These are phyloP conservation scores for Rubroboletus satanas DNA, from an alignment of 768 basidiomycete species.

Conservation along the genomic window DNA sequence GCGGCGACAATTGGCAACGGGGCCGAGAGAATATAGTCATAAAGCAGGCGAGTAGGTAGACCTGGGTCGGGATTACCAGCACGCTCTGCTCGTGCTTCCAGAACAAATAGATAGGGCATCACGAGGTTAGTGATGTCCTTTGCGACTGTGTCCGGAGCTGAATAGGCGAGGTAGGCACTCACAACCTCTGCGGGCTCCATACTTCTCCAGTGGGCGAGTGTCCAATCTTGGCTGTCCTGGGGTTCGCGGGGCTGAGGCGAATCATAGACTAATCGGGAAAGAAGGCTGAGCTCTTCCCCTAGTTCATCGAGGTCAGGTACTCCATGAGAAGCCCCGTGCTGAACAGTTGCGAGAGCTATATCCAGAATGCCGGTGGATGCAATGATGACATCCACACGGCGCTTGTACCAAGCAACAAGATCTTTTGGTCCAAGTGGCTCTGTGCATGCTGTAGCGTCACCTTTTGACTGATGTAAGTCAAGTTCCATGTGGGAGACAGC, in stretches of 20 bases:
- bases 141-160: constrained; percentile 61
- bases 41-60: constrained; percentile 61
- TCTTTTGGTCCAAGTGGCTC: constrained; percentile 25
- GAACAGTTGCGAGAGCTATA: constrained; percentile 71
- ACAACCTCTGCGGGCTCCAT: constrained; percentile 67
- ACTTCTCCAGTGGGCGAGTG: constrained; percentile 65
- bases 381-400: constrained; percentile 60
- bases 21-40: constrained; percentile 67
- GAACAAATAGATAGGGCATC: constrained; percentile 88
- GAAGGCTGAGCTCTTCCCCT: constrained; percentile 87
- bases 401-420: constrained; percentile 72
- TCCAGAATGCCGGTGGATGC: constrained; percentile 71
- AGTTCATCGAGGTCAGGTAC: constrained; percentile 75
- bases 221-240: constrained; percentile 61
- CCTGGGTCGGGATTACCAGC: constrained; percentile 63
- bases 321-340: constrained; percentile 81
- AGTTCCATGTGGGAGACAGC: constrained; percentile 8
- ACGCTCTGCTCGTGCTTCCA: constrained; percentile 86
- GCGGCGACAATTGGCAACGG: constrained; percentile 66
- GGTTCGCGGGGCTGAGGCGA: constrained; percentile 44
- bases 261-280: constrained; percentile 87
- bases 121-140: constrained; percentile 72
- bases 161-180: constrained; percentile 69
- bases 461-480: constrained; percentile 10
- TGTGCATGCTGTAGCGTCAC: constrained; percentile 1